A percentile compares a stretch with the other conserved stretches of the same genome.
Evolutionary conservation across 2,329 filamentous ascomycete genomes (phyloP).

Genomic region (Fusarium secorum): DNA sequence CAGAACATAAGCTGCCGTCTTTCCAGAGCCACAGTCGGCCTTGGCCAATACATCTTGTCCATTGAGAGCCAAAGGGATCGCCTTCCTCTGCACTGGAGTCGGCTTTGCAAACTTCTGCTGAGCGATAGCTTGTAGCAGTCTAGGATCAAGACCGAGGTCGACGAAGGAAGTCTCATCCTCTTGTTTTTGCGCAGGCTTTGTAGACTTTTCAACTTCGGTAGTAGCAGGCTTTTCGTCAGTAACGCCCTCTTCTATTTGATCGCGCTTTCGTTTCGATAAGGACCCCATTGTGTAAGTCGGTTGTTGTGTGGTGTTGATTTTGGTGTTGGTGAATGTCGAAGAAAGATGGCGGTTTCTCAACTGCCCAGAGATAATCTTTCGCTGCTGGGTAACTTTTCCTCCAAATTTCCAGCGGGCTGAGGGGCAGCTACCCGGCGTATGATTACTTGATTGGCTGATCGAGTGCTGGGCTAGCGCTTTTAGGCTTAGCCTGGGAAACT

Average conservation of each 20-base stretch:
- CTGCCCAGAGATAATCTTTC: slow-evolving; percentile 24
- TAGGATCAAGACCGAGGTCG: slow-evolving; percentile 80
- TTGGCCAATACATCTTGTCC: slow-evolving; percentile 91
- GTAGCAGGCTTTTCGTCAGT: slow-evolving; percentile 41
- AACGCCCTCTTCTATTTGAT: slow-evolving; percentile 61
- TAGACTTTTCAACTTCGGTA: slow-evolving; percentile 39
- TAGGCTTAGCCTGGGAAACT: not conserved
- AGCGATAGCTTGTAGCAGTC: slow-evolving; percentile 84
- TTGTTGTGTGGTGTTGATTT: not conserved
- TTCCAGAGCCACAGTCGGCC: slow-evolving; percentile 94
- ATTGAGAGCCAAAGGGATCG: slow-evolving; percentile 86
- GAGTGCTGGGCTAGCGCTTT: rapidly evolving
- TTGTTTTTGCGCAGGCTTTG: slow-evolving; percentile 32
- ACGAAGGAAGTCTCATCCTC: slow-evolving; percentile 68
- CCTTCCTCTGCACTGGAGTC: slow-evolving; percentile 86
- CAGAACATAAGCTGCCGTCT: slow-evolving; percentile 94
- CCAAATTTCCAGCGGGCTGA: slow-evolving; percentile 41
- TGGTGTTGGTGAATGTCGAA: slow-evolving; percentile 10
- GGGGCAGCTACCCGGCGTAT: slow-evolving; percentile 34
- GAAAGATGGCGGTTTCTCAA: slow-evolving; percentile 35
- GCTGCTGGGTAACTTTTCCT: slow-evolving; percentile 32
- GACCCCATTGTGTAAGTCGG: slow-evolving; percentile 50
- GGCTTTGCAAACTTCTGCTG: slow-evolving; percentile 85
- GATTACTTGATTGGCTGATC: slow-evolving; percentile 20
- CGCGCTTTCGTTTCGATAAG: slow-evolving; percentile 66